Evolutionary conservation across 1,284 basidiomycete species (phyloP).

Genomic region (Pascua guehoae): DNA sequence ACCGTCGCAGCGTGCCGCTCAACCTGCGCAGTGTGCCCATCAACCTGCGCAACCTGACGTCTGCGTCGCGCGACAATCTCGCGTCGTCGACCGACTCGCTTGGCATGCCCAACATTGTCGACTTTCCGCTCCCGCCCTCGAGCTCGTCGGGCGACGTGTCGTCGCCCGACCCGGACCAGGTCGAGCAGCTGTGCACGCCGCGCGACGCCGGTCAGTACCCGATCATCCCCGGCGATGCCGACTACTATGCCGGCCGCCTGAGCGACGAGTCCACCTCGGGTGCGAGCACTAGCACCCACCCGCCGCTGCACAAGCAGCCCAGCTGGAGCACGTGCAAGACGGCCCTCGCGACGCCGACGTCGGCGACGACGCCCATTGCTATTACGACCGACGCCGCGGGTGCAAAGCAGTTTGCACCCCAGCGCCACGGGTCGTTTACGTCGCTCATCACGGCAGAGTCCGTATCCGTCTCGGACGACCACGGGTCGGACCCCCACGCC

Average conservation of each 20-base stretch:
- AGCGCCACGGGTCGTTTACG: neutral
- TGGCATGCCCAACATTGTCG: slow-evolving; percentile 9
- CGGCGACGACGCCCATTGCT: neutral
- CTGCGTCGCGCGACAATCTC: slow-evolving; percentile 15
- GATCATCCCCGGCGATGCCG: slow-evolving; percentile 2
- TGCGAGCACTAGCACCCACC: neutral
- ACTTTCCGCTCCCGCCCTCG: slow-evolving; percentile 24
- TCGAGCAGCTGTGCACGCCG: slow-evolving; percentile 22
- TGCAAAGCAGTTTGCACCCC: slow-evolving; percentile 1
- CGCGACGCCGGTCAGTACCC: slow-evolving; percentile 8
- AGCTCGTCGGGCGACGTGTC: slow-evolving; percentile 13
- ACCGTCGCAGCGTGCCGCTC: neutral
- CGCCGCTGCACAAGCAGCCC: slow-evolving; percentile 12
- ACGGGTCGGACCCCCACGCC: no score
- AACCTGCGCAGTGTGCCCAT: slow-evolving; percentile 10
- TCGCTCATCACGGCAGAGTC: neutral
- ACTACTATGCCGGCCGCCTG: slow-evolving; percentile 1
- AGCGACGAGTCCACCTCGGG: slow-evolving; percentile 9
- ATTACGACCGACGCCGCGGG: slow-evolving; percentile 1
- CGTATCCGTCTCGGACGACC: no score
- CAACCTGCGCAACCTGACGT: slow-evolving; percentile 19
- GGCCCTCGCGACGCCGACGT: slow-evolving; percentile 16
- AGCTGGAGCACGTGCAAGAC: slow-evolving; percentile 20
- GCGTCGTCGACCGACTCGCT: slow-evolving; percentile 19
- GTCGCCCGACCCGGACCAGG: slow-evolving; percentile 18